These are phyloP conservation scores for Penicillium malachiteum DNA, from an alignment of 495 filamentous ascomycete genomes.

Conservation along the genomic window DNA sequence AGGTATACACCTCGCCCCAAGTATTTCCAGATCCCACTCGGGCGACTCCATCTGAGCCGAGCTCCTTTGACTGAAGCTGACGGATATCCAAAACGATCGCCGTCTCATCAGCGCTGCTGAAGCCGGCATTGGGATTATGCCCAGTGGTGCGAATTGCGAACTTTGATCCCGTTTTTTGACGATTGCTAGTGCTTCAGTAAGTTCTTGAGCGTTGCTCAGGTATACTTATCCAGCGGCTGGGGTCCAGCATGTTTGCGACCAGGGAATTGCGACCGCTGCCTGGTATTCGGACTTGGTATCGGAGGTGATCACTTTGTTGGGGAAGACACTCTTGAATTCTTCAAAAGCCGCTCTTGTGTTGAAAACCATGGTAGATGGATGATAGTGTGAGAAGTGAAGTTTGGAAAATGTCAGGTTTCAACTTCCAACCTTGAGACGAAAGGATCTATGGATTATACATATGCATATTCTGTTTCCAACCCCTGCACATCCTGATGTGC, in stretches of 20 bases:
- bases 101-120: not conserved
- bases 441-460: too few species aligned
- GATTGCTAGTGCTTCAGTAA: not conserved
- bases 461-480: too few species aligned
- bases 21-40: not conserved
- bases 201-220: not conserved
- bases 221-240: not conserved
- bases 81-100: not conserved
- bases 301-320: not conserved
- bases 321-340: not conserved
- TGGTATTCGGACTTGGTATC: not conserved
- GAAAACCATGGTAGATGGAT: not conserved
- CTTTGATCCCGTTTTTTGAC: not conserved
- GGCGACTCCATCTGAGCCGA: not conserved
- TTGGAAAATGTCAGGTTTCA: too few species aligned
- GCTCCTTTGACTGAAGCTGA: not conserved
- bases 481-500: too few species aligned
- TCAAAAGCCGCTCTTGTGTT: not conserved
- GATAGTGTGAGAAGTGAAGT: too few species aligned
- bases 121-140: not conserved
- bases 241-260: not conserved
- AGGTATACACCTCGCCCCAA: not conserved
- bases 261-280: not conserved
- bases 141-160: not conserved
- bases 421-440: too few species aligned